Evolutionary conservation across 140 eudicot genomes (phyloP), one percentile per base, ranked within the genome.

Genomic region (Senecio squalidus): DNA sequence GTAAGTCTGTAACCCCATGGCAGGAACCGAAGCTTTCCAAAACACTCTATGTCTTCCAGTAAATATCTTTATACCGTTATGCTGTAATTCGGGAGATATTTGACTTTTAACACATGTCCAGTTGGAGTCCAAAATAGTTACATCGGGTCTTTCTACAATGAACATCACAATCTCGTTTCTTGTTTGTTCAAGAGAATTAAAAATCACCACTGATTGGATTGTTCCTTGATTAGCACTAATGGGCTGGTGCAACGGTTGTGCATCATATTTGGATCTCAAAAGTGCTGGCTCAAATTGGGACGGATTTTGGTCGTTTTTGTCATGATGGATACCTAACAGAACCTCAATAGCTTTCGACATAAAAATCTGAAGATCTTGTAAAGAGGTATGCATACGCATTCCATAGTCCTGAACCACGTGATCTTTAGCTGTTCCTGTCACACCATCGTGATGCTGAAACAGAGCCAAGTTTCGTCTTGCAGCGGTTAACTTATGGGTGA

Each of bases 381-480:
- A 62, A 25, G 98, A 86, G 44, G 82, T 76, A 77, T 91, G 88
- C 98, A 91, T 91, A 11, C 98, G 85, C 47, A 78, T 74, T 20
- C 98, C 98, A 44, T 91, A 91, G 68, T 91, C 98, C 62, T 76
- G 74, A 38, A 91, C 98, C 75, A 91, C 98, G 45, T 91, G 98
- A 56, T 90, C 91, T 80, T 90, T 90, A 11, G 98, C 94, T 1
- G 98, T 90, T 16, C 98, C 98, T 15, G 98, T 90, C 18, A 90
- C 98, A 54, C 98, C 98, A 58, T 90, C 98, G 55, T 90, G 98
- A 63, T 90, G 98, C 83, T 90, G 98, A 79, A 90, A 90, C 8
- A 90, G 85, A 67, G 98, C 98, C 64, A 90, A 61, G 72, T 90
- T 90, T 56, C 98, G 69, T 75, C 98, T 76, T 16, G 98, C 98